Conservation (phyloP, 75 land plant species). For the Pseudotsuga menziesii region DNA sequence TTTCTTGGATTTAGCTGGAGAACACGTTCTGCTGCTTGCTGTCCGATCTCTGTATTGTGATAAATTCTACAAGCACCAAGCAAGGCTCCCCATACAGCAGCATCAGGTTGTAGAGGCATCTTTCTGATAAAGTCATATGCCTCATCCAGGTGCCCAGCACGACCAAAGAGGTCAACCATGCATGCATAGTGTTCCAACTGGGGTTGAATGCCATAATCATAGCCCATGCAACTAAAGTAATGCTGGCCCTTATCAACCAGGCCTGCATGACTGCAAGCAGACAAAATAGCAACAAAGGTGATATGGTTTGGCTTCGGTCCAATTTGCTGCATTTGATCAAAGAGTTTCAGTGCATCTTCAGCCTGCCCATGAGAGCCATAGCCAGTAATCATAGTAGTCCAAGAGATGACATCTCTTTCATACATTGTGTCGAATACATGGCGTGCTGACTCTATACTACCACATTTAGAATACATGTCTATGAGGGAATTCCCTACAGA, state of each 20-base stretch:
- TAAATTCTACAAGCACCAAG: slow-evolving; percentile 47
- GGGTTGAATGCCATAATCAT: slow-evolving; percentile 23
- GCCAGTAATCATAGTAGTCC: slow-evolving; percentile 60
- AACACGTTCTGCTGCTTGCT: slow-evolving; percentile 18
- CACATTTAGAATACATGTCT: slow-evolving; percentile 26
- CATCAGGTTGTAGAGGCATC: slow-evolving; percentile 37
- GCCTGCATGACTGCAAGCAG: slow-evolving; percentile 48
- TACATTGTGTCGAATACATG: slow-evolving; percentile 33
- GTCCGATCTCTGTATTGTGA: slow-evolving; percentile 23
- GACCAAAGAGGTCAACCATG: slow-evolving; percentile 46
- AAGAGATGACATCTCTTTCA: slow-evolving; percentile 22
- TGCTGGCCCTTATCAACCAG: slow-evolving; percentile 30
- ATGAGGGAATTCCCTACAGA: slow-evolving; percentile 26
- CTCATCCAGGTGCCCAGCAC: slow-evolving; percentile 20
- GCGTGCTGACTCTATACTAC: slow-evolving; percentile 21
- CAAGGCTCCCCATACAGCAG: slow-evolving; percentile 39
- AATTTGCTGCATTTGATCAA: slow-evolving; percentile 22
- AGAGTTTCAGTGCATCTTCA: slow-evolving; percentile 27
- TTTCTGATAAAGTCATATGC: slow-evolving; percentile 26
- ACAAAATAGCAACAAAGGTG: slow-evolving; percentile 43
- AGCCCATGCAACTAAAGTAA: slow-evolving; percentile 32
- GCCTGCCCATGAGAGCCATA: slow-evolving; percentile 43
- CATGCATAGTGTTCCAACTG: slow-evolving; percentile 43
- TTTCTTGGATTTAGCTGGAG: slow-evolving; percentile 35
- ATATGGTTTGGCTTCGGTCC: slow-evolving; percentile 43